These are phyloP conservation scores for Puya raimondii DNA, from an alignment of 176 grass and related monocot species.

Conservation along the genomic window DNA sequence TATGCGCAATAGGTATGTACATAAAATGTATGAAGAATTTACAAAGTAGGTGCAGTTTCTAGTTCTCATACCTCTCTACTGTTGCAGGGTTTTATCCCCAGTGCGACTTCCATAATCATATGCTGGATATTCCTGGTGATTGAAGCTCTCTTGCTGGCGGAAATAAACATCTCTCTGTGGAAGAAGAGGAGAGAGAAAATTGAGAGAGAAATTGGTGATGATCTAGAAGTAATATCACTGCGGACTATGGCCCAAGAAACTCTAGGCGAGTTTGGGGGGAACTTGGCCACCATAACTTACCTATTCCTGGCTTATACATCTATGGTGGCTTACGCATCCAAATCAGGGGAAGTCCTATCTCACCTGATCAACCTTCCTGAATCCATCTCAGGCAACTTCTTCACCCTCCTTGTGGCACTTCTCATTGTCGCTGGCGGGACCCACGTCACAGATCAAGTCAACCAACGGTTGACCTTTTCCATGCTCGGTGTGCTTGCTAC, in stretches of 20 bases:
- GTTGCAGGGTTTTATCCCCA: slow-evolving; percentile 69
- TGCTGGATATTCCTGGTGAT: slow-evolving; percentile 65
- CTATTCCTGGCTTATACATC: slow-evolving; percentile 67
- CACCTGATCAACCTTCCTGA: slow-evolving; percentile 41
- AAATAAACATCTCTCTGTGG: slow-evolving; percentile 55
- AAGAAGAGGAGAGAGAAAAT: slow-evolving; percentile 30
- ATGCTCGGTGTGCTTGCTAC: slow-evolving; percentile 40
- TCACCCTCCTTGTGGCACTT: slow-evolving; percentile 54
- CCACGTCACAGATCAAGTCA: slow-evolving; percentile 47
- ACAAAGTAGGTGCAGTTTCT: not conserved
- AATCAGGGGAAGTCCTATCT: slow-evolving; percentile 65
- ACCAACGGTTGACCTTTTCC: slow-evolving; percentile 58
- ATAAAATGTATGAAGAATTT: slow-evolving; percentile 9
- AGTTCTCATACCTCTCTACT: not conserved
- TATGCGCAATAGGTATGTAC: no score
- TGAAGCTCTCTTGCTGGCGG: slow-evolving; percentile 55
- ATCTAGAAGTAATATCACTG: slow-evolving; percentile 54
- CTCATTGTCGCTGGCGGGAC: slow-evolving; percentile 57
- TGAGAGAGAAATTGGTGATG: not conserved
- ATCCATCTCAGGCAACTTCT: slow-evolving; percentile 36
- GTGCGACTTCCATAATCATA: slow-evolving; percentile 47
- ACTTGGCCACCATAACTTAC: slow-evolving; percentile 51
- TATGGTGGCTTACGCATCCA: slow-evolving; percentile 76
- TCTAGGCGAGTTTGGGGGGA: slow-evolving; percentile 65
- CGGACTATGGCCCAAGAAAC: slow-evolving; percentile 80